A percentile compares a stretch with the other conserved stretches of the same genome.
These are phyloP conservation scores for Helichrysum umbraculigerum DNA, from an alignment of 129 eudicot species.

Conservation along the genomic window DNA sequence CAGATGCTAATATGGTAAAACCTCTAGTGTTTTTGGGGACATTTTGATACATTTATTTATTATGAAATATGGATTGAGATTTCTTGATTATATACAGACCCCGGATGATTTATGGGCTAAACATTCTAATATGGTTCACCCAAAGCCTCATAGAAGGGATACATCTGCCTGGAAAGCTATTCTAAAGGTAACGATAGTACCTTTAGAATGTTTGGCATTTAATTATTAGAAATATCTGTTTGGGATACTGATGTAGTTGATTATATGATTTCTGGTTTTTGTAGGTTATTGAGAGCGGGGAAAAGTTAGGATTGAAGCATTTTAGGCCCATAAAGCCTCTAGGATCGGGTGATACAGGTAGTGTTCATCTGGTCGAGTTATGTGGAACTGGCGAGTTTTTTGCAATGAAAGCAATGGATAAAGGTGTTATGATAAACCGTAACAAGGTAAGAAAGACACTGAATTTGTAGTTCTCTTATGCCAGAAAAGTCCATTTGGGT, in stretches of 20 bases:
- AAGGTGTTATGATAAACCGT: slow-evolving; percentile 89
- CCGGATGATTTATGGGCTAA: slow-evolving; percentile 96
- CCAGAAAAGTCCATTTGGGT: background rate
- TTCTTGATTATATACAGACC: slow-evolving; percentile 45
- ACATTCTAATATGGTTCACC: slow-evolving; percentile 78
- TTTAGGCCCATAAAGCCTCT: slow-evolving; percentile 88
- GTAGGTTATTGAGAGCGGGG: slow-evolving; percentile 78
- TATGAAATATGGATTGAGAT: background rate
- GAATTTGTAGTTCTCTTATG: background rate
- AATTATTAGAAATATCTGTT: too few relatives aligned
- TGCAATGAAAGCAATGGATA: slow-evolving; percentile 99
- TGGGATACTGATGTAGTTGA: background rate
- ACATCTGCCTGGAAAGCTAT: slow-evolving; percentile 82
- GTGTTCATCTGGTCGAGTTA: slow-evolving; percentile 97
- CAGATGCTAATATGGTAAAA: slow-evolving; percentile 92
- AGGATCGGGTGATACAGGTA: slow-evolving; percentile 97
- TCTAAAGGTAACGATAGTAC: slow-evolving; percentile 53
- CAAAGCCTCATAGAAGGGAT: slow-evolving; percentile 92
- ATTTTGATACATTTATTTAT: background rate
- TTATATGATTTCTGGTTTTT: slow-evolving; percentile 15
- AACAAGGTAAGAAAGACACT: slow-evolving; percentile 62
- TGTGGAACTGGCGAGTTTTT: slow-evolving; percentile 73
- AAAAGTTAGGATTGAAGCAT: slow-evolving; percentile 79
- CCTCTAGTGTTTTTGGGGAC: background rate
- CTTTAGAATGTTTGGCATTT: background rate